Evolutionary conservation across 352 stramenopile genomes (phyloP), one percentile per base, ranked within the genome.

Genomic region (Phytophthora cajani): DNA sequence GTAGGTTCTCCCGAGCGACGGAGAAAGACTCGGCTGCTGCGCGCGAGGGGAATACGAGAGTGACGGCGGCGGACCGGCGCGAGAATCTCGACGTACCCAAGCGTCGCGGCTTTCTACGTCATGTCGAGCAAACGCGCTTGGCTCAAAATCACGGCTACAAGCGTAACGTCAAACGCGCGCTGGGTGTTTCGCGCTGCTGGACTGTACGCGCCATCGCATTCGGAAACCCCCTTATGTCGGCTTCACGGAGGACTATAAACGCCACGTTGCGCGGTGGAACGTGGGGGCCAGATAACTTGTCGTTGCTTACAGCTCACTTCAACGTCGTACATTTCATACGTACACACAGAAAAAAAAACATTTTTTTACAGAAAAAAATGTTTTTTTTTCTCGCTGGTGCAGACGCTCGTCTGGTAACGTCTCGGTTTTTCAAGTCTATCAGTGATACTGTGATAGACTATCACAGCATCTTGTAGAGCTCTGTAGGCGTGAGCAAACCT

Each of bases 31-130:
- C 32, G 64, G 49, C 33, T 62, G 59, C 32, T 54, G 63, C 23
- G 42, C 44, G 54, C 50, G 58, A 67, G 38, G 27, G 62, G 67
- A 73, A 70, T 74, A 74, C 10, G 53, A 40, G 42, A 78, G 58
- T 78, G 71, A 74, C 52, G 46, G 50, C 67, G 23, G 61, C 21
- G 30, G 42, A 63, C 52, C 33, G 55, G 57, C 30, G 38, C 62
- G 30, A 46, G 30, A 23, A 21, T 44, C 23, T 38, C 56, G 19
- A 54, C 42, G 49, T 32, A 67, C 51, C 23, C 66, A 77, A 77
- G 70, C 70, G 70, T 71, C 71, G 59, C 55, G 71, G 27, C 71
- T 78, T 75, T 78, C 71, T 53, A 55, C 62, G 51, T 60, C 38
- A 33, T 73, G 42, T 55, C 51, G 36, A 51, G 36, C 60, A 32